Percentiles rank a stretch among this genome's conserved stretches.
Evolutionary conservation across 2,329 filamentous ascomycete species (phyloP).

Genomic region (Cercospora zeina): DNA sequence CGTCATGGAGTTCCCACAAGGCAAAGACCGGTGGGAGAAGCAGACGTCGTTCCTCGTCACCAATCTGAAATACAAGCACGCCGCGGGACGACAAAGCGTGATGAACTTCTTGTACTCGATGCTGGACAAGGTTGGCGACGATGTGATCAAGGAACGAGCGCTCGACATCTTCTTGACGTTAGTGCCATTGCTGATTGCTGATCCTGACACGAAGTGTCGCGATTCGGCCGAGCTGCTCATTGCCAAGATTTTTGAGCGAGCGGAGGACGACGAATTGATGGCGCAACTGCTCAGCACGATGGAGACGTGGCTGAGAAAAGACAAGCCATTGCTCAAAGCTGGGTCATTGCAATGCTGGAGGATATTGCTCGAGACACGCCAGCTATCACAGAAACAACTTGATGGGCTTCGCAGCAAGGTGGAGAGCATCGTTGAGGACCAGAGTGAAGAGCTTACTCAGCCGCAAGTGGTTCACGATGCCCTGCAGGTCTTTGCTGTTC

Average conservation of each 20-base stretch:
- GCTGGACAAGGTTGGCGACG: slow-evolving; percentile 79
- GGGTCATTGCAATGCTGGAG: slow-evolving; percentile 78
- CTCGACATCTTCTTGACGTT: slow-evolving; percentile 82
- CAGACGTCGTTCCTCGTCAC: slow-evolving; percentile 85
- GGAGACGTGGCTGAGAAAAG: slow-evolving; percentile 71
- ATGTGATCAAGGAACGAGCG: slow-evolving; percentile 78
- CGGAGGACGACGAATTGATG: slow-evolving; percentile 66
- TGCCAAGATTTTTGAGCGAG: slow-evolving; percentile 75
- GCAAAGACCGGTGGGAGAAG: slow-evolving; percentile 82
- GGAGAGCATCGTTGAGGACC: slow-evolving; percentile 53
- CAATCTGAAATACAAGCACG: slow-evolving; percentile 86
- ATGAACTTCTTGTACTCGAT: slow-evolving; percentile 88
- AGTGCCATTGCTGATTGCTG: slow-evolving; percentile 81
- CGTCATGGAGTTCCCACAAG: slow-evolving; percentile 89
- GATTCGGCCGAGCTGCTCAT: slow-evolving; percentile 77
- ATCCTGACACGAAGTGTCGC: slow-evolving; percentile 81
- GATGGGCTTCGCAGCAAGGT: slow-evolving; percentile 57
- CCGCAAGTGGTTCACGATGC: slow-evolving; percentile 75
- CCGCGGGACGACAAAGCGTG: slow-evolving; percentile 84
- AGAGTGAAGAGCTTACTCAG: slow-evolving; percentile 57
- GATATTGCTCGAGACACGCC: slow-evolving; percentile 72
- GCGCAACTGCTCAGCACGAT: slow-evolving; percentile 71
- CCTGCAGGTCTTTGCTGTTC: slow-evolving; percentile 66
- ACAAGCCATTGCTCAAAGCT: slow-evolving; percentile 68
- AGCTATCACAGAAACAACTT: slow-evolving; percentile 67